Base-by-base conservation (phyloP, 371 early-diverging fungal species). In the Lichtheimia corymbifera region DNA sequence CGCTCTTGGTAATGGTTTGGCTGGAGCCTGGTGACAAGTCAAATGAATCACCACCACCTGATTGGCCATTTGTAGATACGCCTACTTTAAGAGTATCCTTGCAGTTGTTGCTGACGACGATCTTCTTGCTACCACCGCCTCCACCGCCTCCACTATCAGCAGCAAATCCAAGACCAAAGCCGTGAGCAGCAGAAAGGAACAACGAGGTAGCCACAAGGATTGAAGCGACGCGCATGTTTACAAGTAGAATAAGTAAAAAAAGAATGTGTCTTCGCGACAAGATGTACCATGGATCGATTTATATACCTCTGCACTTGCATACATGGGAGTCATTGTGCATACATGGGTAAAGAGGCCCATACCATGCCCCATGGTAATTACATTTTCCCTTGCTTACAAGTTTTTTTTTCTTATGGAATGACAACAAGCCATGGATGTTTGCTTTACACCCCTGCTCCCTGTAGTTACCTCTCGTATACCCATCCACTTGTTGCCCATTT, bases 1-100 rank as follows among this genome's bases (percentile, higher is more conserved):
- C 70, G 13, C 69, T 64, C 44, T 74, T 63, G 43, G 53, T 66
- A 42, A 79, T 65, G 5, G 52, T 59, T 15, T 65, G 69, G n/a
- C 62, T 67, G 1, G 66, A 73, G 13, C 68, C 65, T 3, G 76
- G 65, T 4, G 70, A 65, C 25, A 79, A 45, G 49, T 79, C 77
- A 54, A 76, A 68, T 9, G 54, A 54, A 55, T 68, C 65, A 4
- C 73, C 78, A 4, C 67, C 57, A 1, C 53, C 24, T 27, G 60
- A 53, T 5, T 64, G 56, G 27, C 80, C 80, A 35, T 79, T 79
- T 1, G 80, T 79, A 14, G 73, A 55, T 0, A 74, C 73, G 20
- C 80, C 80, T 0, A 79, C 65, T 13, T 67, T 61, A 2, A 76
- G 24, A 15, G 68, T 61, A 7, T 61, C 67, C 9, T 53, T 44